phyloP scores from a whole-genome alignment of 1,139 yeast species.

The Hanseniaspora sp. region DNA sequence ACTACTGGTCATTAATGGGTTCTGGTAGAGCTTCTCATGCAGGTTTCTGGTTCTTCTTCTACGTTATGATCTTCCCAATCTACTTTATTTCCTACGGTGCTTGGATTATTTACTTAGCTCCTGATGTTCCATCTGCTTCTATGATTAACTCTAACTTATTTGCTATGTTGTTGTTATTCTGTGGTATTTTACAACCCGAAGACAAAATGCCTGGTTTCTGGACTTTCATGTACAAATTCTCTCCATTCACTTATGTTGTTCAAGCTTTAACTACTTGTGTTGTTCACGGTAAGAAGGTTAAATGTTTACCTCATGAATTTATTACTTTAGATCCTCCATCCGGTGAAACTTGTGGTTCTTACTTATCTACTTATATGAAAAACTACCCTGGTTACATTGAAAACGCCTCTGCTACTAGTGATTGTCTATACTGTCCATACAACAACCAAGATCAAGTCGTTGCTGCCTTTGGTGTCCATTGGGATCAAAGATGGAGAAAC shows the following conservation, averaged over 20 bases:
- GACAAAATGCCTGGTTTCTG: constrained; percentile 46
- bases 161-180: constrained; percentile 42
- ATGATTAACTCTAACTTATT: constrained; percentile 39
- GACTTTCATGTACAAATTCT: constrained; percentile 46
- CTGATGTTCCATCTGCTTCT: constrained; percentile 42
- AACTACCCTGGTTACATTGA: constrained; percentile 37
- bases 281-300: constrained; percentile 36
- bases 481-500: constrained; percentile 46
- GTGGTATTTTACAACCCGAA: constrained; percentile 46
- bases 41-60: constrained; percentile 38
- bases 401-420: constrained; percentile 33
- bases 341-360: constrained; percentile 39
- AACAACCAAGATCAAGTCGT: constrained; percentile 37
- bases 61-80: constrained; percentile 36
- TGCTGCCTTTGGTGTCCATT: constrained; percentile 33
- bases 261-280: constrained; percentile 37
- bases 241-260: constrained; percentile 48
- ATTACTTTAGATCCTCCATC: constrained; percentile 40
- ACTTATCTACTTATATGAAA: constrained; percentile 32
- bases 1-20: constrained; percentile 36
- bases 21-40: constrained; percentile 33
- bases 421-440: constrained; percentile 41
- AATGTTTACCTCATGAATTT: constrained; percentile 39
- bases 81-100: constrained; percentile 40
- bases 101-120: constrained; percentile 40